Evolutionary conservation across 805 yeast species (phyloP).

Genomic region (Wickerhamomyces bovis): DNA sequence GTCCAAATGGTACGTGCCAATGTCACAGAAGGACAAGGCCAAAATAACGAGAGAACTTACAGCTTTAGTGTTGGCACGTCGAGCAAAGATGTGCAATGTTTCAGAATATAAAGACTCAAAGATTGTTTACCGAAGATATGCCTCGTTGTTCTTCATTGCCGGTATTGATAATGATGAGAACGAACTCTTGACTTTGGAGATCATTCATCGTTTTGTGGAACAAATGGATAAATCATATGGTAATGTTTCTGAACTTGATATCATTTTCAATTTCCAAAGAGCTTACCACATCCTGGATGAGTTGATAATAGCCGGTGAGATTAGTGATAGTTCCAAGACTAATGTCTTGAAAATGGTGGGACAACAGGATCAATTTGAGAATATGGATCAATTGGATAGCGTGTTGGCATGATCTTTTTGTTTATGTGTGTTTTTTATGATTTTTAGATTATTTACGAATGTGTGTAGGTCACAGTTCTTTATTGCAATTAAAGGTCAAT

Average conservation of each 20-base stretch:
- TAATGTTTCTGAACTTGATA: slow-evolving; percentile 93
- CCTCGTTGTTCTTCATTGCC: slow-evolving; percentile 83
- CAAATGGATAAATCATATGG: slow-evolving; percentile 95
- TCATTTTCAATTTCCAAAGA: slow-evolving; percentile 89
- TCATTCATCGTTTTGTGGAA: slow-evolving; percentile 90
- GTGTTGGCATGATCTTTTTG: slow-evolving; percentile 32
- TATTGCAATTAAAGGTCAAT: too few species aligned
- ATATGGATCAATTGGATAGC: slow-evolving; percentile 55
- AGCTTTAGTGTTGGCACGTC: slow-evolving; percentile 74
- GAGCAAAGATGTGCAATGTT: slow-evolving; percentile 78
- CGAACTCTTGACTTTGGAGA: slow-evolving; percentile 79
- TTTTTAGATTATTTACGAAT: too few species aligned
- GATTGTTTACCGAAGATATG: slow-evolving; percentile 87
- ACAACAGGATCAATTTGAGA: slow-evolving; percentile 84
- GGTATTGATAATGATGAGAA: slow-evolving; percentile 82
- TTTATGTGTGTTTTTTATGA: not conserved
- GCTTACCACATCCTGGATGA: slow-evolving; percentile 93
- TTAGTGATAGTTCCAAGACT: slow-evolving; percentile 75
- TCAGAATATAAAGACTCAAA: slow-evolving; percentile 48
- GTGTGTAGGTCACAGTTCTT: too few species aligned
- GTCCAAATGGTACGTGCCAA: slow-evolving; percentile 87
- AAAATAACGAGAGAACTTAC: slow-evolving; percentile 82
- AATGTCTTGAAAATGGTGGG: slow-evolving; percentile 73
- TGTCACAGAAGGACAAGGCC: slow-evolving; percentile 78
- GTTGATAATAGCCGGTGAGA: slow-evolving; percentile 77